These are phyloP conservation scores for Claviceps humidiphila DNA, from an alignment of 2,329 filamentous ascomycete genomes.

Conservation along the genomic window DNA sequence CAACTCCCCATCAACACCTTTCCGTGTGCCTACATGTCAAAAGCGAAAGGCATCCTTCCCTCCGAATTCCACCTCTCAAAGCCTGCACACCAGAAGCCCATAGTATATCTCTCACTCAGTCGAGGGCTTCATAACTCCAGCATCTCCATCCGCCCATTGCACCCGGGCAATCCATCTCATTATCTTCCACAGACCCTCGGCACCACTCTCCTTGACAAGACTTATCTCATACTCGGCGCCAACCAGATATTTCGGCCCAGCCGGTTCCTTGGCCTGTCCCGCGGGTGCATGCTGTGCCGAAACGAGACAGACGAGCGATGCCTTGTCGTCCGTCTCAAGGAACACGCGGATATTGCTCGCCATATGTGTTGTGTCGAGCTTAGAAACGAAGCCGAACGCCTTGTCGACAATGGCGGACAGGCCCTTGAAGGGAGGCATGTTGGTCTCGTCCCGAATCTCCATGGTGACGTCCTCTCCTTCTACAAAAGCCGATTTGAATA, in stretches of 20 bases:
- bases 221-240: constrained; percentile 18
- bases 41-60: no score
- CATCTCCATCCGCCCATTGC: constrained; percentile 16
- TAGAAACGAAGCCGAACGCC: constrained; percentile 1
- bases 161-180: constrained; percentile 16
- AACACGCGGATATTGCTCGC: constrained; percentile 17
- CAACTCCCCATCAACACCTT: no score
- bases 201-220: constrained; percentile 15
- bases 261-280: background rate
- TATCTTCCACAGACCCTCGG: constrained; percentile 19
- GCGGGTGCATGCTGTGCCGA: background rate
- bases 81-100: no score
- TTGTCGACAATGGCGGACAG: constrained; percentile 1
- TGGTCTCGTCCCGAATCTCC: background rate
- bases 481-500: constrained; percentile 3
- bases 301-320: background rate
- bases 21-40: no score
- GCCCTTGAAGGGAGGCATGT: background rate
- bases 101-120: no score
- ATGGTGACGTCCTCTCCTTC: background rate
- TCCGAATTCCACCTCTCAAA: no score
- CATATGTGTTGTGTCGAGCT: constrained; percentile 17
- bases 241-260: constrained; percentile 11
- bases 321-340: constrained; percentile 9
- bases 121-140: background rate